A percentile compares a stretch with the other conserved stretches of the same genome.
phyloP scores from a whole-genome alignment of 371 early-diverging fungal species.

The Syncephalastrum racemosum region DNA sequence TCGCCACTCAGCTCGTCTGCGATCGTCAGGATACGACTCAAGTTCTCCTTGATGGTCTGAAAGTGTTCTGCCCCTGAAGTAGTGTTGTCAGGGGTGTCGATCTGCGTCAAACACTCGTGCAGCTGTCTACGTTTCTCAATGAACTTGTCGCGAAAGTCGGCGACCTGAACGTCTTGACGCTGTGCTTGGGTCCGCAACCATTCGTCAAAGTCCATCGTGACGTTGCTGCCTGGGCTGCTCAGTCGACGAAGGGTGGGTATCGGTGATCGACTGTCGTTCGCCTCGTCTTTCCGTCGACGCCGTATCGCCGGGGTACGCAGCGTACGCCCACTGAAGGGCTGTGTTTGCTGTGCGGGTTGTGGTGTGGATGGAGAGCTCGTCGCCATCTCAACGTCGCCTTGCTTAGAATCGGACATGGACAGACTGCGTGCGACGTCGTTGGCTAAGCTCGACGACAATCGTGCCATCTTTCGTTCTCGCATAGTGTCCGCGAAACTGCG shows the following conservation, averaged over 20 bases:
- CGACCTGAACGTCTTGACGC: conserved; percentile 11
- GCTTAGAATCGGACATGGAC: conserved; percentile 22
- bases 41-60: conserved; percentile 24
- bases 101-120: conserved; percentile 15
- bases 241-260: conserved; percentile 1
- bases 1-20: conserved; percentile 42
- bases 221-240: conserved; percentile 1
- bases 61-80: conserved; percentile 22
- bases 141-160: conserved; percentile 16
- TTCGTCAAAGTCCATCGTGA: conserved; percentile 16
- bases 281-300: too few species aligned
- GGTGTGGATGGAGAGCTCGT: conserved; percentile 3
- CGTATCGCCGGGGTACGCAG: conserved; percentile 1
- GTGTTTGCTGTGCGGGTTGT: conserved; percentile 5
- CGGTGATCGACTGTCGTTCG: conserved; percentile 1
- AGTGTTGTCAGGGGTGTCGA: conserved; percentile 23
- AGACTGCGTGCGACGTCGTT: conserved; percentile 48
- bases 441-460: conserved; percentile 38
- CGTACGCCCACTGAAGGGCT: neutral
- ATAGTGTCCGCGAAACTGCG: conserved; percentile 33
- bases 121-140: conserved; percentile 25
- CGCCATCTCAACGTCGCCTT: conserved; percentile 19
- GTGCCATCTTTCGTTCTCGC: conserved; percentile 42
- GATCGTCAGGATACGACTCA: conserved; percentile 26
- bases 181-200: conserved; percentile 24